A percentile compares a stretch with the other conserved stretches of the same genome.
These are phyloP conservation scores for Aspergillus heteromorphus DNA, from an alignment of 495 filamentous ascomycete genomes.

Conservation along the genomic window DNA sequence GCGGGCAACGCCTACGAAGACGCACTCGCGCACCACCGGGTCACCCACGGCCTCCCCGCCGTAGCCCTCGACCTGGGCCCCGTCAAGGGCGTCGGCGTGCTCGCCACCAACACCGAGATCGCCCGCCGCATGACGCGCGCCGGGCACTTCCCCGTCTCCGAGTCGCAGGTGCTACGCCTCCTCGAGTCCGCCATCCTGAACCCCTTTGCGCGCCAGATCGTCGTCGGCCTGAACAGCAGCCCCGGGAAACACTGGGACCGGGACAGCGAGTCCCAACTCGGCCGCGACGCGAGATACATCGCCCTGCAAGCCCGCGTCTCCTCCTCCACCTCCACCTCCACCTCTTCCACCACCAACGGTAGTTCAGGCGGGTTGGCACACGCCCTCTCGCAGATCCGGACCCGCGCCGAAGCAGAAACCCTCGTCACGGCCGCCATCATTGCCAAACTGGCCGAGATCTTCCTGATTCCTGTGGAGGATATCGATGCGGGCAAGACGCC, in stretches of 20 bases:
- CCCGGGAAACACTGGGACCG: background rate
- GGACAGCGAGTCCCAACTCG: background rate
- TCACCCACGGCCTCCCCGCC: slow-evolving; percentile 21
- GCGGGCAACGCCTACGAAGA: slow-evolving; percentile 27
- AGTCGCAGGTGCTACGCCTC: slow-evolving; percentile 25
- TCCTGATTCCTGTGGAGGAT: slow-evolving; percentile 6
- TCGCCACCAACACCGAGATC: no score
- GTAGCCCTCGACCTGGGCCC: slow-evolving; percentile 28
- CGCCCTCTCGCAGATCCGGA: background rate
- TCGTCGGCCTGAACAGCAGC: background rate
- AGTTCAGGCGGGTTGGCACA: no score
- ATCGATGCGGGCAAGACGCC: slow-evolving; percentile 20
- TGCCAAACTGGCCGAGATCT: background rate
- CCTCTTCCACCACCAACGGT: no score
- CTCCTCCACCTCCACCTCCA: background rate
- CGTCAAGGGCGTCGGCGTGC: no score
- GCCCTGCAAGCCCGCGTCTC: background rate
- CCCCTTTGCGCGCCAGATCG: background rate
- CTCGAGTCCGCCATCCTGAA: background rate
- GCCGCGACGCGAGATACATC: background rate
- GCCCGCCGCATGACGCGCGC: no score
- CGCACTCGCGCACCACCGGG: slow-evolving; percentile 16
- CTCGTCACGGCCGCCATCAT: background rate
- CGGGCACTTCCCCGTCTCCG: no score
- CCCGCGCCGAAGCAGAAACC: no score